A percentile compares a stretch with the other conserved stretches of the same genome.
These are phyloP conservation scores for Vachellia pachyceras DNA, from an alignment of 306 rosid genomes.

Conservation along the genomic window DNA sequence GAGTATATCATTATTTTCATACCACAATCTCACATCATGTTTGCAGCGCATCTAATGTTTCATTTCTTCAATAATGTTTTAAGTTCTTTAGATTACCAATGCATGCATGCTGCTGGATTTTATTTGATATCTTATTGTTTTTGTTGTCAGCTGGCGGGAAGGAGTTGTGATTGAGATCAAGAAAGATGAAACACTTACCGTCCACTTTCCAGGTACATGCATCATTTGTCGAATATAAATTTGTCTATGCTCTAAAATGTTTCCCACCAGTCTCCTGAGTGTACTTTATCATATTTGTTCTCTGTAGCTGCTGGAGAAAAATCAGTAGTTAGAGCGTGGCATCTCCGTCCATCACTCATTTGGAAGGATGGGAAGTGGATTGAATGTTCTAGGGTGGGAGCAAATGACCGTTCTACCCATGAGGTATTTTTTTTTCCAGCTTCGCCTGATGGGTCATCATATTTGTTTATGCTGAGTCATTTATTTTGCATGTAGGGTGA, in stretches of 20 bases:
- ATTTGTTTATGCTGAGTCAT: conserved; percentile 39
- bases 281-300: conserved; percentile 31
- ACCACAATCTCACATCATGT: conserved; percentile 1
- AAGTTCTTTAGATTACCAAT: neutral
- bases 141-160: conserved; percentile 86
- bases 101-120: conserved; percentile 17
- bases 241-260: conserved; percentile 11
- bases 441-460: conserved; percentile 24
- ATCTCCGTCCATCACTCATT: conserved; percentile 84
- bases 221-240: conserved; percentile 7
- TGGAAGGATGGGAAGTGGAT: conserved; percentile 98
- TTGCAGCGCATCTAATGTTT: conserved; percentile 16
- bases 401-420: conserved; percentile 50
- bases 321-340: conserved; percentile 80
- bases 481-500: conserved; percentile 65
- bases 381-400: conserved; percentile 56
- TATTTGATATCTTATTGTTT: conserved; percentile 30
- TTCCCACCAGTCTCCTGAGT: conserved; percentile 19
- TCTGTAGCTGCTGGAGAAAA: conserved; percentile 82
- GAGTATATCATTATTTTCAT: conserved; percentile 3
- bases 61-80: conserved; percentile 22
- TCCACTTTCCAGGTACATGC: conserved; percentile 79
- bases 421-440: conserved; percentile 57
- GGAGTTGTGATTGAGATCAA: conserved; percentile 80
- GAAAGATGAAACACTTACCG: conserved; percentile 73